Conservation (phyloP, 345 rosid species). For the Geranium brycei region DNA sequence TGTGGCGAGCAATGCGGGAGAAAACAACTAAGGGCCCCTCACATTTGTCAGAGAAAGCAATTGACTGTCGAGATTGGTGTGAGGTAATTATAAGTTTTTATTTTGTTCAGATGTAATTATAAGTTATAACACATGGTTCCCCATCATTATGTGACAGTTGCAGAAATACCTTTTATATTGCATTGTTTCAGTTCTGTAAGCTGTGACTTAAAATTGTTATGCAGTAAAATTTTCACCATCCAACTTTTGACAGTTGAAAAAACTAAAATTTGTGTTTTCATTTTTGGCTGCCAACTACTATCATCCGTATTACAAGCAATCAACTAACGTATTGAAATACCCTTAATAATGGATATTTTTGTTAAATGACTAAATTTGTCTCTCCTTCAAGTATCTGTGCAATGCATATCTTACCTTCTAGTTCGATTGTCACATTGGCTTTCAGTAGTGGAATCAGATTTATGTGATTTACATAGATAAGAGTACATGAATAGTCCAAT, state of each 20-base stretch:
- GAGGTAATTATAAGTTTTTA: conserved; percentile 20
- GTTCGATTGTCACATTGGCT: neutral
- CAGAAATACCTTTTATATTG: neutral
- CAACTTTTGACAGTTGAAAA: neutral
- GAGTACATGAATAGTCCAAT: neutral
- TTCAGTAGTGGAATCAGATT: neutral
- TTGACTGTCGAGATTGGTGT: conserved; percentile 33
- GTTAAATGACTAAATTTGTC: neutral
- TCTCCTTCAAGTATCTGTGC: neutral
- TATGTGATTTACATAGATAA: neutral
- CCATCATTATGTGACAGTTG: too few relatives aligned
- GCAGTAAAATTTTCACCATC: neutral
- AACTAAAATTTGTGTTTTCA: neutral
- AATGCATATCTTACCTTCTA: neutral
- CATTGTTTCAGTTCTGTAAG: neutral
- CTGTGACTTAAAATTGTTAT: neutral
- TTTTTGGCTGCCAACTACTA: neutral
- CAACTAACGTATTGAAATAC: neutral
- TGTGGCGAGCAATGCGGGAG: conserved; percentile 59
- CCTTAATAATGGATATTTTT: too few relatives aligned
- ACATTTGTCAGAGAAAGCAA: conserved; percentile 19
- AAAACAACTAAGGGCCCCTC: conserved; percentile 16
- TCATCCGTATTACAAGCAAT: neutral
- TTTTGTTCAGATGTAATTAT: conserved; percentile 19
- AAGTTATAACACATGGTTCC: neutral